These are phyloP conservation scores for Crepidotus variabilis DNA, from an alignment of 768 basidiomycete genomes.

Conservation along the genomic window DNA sequence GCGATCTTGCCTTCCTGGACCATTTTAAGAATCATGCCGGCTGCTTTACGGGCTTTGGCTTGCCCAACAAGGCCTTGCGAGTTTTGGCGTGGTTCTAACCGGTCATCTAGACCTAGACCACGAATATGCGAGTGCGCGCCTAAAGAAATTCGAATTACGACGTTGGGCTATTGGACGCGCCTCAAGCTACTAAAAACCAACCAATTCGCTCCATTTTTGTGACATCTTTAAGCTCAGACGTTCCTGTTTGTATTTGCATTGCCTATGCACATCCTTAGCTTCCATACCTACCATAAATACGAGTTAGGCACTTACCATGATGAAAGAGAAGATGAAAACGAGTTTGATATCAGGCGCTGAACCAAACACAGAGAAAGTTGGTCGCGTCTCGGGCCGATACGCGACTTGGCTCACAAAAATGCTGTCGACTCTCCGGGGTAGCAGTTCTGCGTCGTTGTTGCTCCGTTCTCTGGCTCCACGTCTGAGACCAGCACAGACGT, in stretches of 20 bases:
- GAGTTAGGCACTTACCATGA: constrained; percentile 14
- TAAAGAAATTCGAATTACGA: constrained; percentile 24
- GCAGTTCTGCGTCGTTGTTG: constrained; percentile 25
- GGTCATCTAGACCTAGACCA: constrained; percentile 89
- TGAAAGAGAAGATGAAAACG: constrained; percentile 1
- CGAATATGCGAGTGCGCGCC: constrained; percentile 94
- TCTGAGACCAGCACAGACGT: constrained; percentile 22
- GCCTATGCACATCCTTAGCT: constrained; percentile 30
- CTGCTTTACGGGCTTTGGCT: constrained; percentile 92
- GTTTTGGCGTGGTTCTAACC: constrained; percentile 84
- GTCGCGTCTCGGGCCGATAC: constrained; percentile 13
- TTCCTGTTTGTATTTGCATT: constrained; percentile 73
- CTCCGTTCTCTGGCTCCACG: background rate
- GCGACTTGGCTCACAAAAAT: constrained; percentile 23
- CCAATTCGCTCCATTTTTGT: constrained; percentile 95
- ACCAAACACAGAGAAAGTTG: constrained; percentile 18
- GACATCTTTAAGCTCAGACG: constrained; percentile 78
- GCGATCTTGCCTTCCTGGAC: constrained; percentile 95
- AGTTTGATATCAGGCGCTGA: background rate
- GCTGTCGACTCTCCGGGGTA: constrained; percentile 42
- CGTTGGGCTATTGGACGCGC: background rate
- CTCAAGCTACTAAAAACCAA: constrained; percentile 21
- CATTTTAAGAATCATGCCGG: constrained; percentile 97
- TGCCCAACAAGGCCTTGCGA: constrained; percentile 98
- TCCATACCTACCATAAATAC: background rate